phyloP scores from a whole-genome alignment of 106 monocot genomes.

The Acorus calamus region DNA sequence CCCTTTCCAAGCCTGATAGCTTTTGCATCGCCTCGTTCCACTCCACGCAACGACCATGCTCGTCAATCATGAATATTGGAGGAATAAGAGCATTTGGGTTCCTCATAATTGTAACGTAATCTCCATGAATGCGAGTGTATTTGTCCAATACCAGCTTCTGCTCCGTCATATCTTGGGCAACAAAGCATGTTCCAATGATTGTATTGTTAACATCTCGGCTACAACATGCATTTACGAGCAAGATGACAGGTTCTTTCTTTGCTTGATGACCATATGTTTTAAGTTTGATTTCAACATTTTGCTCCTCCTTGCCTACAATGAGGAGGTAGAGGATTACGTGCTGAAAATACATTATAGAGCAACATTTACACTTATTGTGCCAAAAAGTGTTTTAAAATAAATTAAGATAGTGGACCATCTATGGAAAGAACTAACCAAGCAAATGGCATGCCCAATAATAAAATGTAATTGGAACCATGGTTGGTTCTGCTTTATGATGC shows the following conservation, averaged over 20 bases:
- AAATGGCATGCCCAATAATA: not conserved
- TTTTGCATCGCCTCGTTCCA: constrained; percentile 90
- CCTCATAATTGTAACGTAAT: constrained; percentile 54
- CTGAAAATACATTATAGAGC: no score
- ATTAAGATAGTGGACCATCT: no score
- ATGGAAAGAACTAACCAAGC: no score
- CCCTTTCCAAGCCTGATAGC: constrained; percentile 56
- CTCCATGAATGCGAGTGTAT: constrained; percentile 66
- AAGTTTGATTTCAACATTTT: constrained; percentile 69
- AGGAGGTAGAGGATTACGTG: not conserved
- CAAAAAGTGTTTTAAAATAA: no score
- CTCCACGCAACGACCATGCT: constrained; percentile 54
- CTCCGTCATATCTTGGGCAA: constrained; percentile 71
- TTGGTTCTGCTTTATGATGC: not conserved
- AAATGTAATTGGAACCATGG: not conserved
- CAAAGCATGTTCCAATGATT: constrained; percentile 68
- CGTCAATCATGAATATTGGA: constrained; percentile 77
- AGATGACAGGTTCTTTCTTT: constrained; percentile 35
- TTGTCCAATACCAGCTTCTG: constrained; percentile 75
- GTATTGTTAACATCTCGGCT: constrained; percentile 53
- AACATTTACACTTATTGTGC: no score
- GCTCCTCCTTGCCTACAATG: constrained; percentile 65
- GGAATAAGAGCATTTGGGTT: constrained; percentile 65
- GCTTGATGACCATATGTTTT: constrained; percentile 39
- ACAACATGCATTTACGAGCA: constrained; percentile 68